Conservation (phyloP, 2,329 filamentous ascomycete species). For the Didymella pomorum region DNA sequence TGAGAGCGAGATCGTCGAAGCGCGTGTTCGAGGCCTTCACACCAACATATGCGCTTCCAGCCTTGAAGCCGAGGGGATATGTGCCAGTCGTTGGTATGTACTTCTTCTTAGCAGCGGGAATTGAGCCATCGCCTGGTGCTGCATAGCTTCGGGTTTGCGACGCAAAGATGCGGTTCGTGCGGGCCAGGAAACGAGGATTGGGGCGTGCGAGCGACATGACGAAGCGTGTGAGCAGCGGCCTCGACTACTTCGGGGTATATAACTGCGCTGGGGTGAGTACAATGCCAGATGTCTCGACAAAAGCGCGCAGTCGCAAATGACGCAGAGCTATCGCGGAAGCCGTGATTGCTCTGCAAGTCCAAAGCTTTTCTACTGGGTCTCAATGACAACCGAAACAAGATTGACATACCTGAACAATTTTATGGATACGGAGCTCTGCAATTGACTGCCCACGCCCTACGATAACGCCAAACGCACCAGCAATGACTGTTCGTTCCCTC, state of each 20-base stretch:
- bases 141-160: constrained; percentile 64
- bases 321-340: no score
- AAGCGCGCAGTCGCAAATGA: constrained; percentile 18
- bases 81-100: constrained; percentile 86
- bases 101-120: constrained; percentile 85
- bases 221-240: neutral
- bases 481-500: constrained; percentile 14
- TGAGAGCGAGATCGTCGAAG: constrained; percentile 88
- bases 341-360: constrained; percentile 8
- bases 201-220: constrained; percentile 46
- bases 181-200: constrained; percentile 39
- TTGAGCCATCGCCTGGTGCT: constrained; percentile 63
- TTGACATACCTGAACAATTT: constrained; percentile 10
- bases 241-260: neutral
- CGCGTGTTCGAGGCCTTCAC: constrained; percentile 93
- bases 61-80: constrained; percentile 89
- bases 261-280: constrained; percentile 13
- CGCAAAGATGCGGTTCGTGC: constrained; percentile 34
- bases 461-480: constrained; percentile 9
- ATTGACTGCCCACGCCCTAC: constrained; percentile 31
- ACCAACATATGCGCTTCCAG: constrained; percentile 86
- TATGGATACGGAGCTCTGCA: constrained; percentile 6
- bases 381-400: neutral
- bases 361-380: neutral
- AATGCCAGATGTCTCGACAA: constrained; percentile 6